Evolutionary conservation across 1,284 basidiomycete species (phyloP).

Genomic region (Microbotryomycetes sp.): DNA sequence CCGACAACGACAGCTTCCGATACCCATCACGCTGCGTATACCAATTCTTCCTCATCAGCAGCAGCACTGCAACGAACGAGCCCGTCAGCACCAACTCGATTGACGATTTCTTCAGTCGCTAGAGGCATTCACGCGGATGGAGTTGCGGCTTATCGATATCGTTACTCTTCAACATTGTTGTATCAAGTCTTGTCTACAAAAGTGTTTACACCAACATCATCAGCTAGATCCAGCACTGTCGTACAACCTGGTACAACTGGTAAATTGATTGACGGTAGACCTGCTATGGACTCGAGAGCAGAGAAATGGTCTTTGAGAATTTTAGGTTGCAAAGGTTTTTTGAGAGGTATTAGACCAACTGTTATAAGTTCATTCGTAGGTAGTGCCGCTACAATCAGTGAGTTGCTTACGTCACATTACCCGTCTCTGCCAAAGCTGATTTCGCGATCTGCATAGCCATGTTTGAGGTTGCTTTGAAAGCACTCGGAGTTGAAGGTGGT

Average conservation of each 20-base stretch:
- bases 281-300: constrained; percentile 17
- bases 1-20: constrained; percentile 1
- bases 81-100: neutral
- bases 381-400: constrained; percentile 36
- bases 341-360: constrained; percentile 33
- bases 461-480: constrained; percentile 23
- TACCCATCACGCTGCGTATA: too few relatives aligned
- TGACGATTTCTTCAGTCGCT: constrained; percentile 10
- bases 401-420: constrained; percentile 4
- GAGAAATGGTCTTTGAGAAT: constrained; percentile 31
- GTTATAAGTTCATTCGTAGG: constrained; percentile 36
- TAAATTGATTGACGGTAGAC: constrained; percentile 6
- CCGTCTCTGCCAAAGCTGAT: neutral
- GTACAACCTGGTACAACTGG: neutral
- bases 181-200: constrained; percentile 25
- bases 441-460: constrained; percentile 7
- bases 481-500: constrained; percentile 25
- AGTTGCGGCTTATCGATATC: constrained; percentile 24
- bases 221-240: neutral
- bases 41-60: too few relatives aligned
- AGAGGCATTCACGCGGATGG: constrained; percentile 33
- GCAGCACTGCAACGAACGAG: too few relatives aligned
- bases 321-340: constrained; percentile 31
- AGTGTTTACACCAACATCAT: constrained; percentile 8
- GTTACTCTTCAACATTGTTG: constrained; percentile 29